Conservation (phyloP, 139 green algal genomes). For the Coccomyxa sp. region DNA sequence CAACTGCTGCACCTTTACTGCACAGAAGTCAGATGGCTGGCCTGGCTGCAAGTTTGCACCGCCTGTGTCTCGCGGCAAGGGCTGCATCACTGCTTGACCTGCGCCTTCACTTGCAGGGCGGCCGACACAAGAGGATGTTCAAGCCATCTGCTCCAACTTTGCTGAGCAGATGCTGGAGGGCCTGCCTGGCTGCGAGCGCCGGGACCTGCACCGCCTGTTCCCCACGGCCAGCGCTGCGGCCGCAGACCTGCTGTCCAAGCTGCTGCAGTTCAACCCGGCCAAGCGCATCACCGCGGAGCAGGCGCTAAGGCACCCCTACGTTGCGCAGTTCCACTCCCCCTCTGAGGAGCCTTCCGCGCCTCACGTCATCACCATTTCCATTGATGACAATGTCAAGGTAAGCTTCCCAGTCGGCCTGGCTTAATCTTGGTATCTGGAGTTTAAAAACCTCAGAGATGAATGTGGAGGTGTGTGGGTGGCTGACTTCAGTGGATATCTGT, state of each 20-base stretch:
- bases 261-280: constrained; percentile 67
- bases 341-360: constrained; percentile 73
- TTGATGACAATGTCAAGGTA: constrained; percentile 95
- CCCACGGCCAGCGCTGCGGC: constrained; percentile 34
- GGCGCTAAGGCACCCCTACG: constrained; percentile 91
- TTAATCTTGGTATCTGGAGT: not conserved
- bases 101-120: too few species aligned
- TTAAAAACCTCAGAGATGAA: not conserved
- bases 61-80: too few species aligned
- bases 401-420: not conserved
- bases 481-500: not conserved
- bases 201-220: constrained; percentile 67
- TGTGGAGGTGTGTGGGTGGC: not conserved
- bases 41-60: too few species aligned
- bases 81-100: too few species aligned
- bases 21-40: too few species aligned
- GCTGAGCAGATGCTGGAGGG: constrained; percentile 90
- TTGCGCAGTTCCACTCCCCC: constrained; percentile 90
- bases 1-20: too few species aligned
- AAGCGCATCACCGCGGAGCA: constrained; percentile 86
- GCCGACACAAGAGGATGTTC: constrained; percentile 69
- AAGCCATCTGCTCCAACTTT: constrained; percentile 84
- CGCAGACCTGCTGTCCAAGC: not conserved
- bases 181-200: constrained; percentile 52
- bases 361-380: constrained; percentile 79